These are phyloP conservation scores for Aspergillus unguis DNA, from an alignment of 2,329 filamentous ascomycete species.

Conservation along the genomic window DNA sequence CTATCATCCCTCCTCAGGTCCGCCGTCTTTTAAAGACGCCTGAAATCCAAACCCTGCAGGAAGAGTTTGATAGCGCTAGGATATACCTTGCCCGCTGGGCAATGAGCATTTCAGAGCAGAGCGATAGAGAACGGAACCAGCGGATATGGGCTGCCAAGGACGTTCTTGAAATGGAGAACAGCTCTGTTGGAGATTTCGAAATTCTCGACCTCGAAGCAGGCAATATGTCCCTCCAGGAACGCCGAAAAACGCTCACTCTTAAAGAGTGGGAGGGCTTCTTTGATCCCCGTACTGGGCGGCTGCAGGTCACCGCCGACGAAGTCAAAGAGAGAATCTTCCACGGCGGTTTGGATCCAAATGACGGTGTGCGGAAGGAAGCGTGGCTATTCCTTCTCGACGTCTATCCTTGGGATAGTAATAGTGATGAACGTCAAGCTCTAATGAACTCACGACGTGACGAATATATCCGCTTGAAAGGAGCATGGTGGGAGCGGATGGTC, in stretches of 20 bases:
- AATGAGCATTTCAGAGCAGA: constrained; percentile 97
- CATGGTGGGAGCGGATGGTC: constrained; percentile 93
- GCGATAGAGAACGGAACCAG: constrained; percentile 79
- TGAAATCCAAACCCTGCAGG: constrained; percentile 90
- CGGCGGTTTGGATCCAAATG: constrained; percentile 81
- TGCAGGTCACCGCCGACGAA: constrained; percentile 81
- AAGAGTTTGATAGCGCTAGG: constrained; percentile 94
- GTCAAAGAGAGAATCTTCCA: constrained; percentile 98
- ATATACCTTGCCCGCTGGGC: constrained; percentile 95
- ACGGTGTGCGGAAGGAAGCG: constrained; percentile 91
- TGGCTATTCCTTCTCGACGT: constrained; percentile 94
- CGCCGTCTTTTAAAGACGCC: constrained; percentile 80
- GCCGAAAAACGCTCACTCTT: constrained; percentile 71
- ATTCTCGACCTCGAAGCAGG: constrained; percentile 76
- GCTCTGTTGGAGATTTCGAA: constrained; percentile 93
- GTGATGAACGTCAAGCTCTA: constrained; percentile 77
- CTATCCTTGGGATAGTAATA: constrained; percentile 87
- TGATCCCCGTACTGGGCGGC: constrained; percentile 66
- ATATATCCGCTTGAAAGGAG: constrained; percentile 87
- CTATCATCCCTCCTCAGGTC: constrained; percentile 84
- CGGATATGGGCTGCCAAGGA: constrained; percentile 92
- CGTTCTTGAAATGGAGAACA: constrained; percentile 89
- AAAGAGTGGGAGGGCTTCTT: constrained; percentile 93
- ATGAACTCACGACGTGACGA: constrained; percentile 85
- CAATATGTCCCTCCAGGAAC: constrained; percentile 70